A percentile compares a stretch with the other conserved stretches of the same genome.
Evolutionary conservation across 2,329 filamentous ascomycete species (phyloP).

Genomic region (Fusarium pseudoanthophilum): DNA sequence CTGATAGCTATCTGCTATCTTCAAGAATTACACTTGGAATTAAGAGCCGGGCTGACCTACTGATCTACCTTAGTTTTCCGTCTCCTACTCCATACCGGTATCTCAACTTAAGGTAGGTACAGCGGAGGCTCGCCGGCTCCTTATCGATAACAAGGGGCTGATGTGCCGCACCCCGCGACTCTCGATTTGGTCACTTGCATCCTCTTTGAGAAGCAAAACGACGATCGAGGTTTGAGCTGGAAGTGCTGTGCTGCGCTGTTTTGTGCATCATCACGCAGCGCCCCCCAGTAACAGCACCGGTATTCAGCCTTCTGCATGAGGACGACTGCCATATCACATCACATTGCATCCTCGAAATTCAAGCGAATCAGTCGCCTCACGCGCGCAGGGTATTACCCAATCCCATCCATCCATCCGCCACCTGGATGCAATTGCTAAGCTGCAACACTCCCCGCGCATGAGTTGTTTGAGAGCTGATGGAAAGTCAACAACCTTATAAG

Average conservation of each 20-base stretch:
- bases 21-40: background rate
- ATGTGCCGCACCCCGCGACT: conserved; percentile 33
- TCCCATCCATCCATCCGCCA: background rate
- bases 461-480: conserved; percentile 41
- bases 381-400: background rate
- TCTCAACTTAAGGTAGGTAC: background rate
- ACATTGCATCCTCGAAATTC: background rate
- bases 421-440: conserved; percentile 27
- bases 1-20: background rate
- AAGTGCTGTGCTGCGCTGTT: background rate
- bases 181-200: conserved; percentile 23
- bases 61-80: background rate
- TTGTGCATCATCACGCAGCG: conserved; percentile 21
- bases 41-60: background rate
- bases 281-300: background rate
- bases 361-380: background rate
- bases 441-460: conserved; percentile 33
- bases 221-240: conserved; percentile 6
- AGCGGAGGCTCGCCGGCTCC: background rate
- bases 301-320: conserved; percentile 14
- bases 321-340: conserved; percentile 2
- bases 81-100: background rate
- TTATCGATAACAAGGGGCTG: conserved; percentile 34
- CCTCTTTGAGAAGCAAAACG: conserved; percentile 9
- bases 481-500: conserved; percentile 32